Evolutionary conservation across 2,329 filamentous ascomycete species (phyloP).

Genomic region (Aspergillus carbonarius): DNA sequence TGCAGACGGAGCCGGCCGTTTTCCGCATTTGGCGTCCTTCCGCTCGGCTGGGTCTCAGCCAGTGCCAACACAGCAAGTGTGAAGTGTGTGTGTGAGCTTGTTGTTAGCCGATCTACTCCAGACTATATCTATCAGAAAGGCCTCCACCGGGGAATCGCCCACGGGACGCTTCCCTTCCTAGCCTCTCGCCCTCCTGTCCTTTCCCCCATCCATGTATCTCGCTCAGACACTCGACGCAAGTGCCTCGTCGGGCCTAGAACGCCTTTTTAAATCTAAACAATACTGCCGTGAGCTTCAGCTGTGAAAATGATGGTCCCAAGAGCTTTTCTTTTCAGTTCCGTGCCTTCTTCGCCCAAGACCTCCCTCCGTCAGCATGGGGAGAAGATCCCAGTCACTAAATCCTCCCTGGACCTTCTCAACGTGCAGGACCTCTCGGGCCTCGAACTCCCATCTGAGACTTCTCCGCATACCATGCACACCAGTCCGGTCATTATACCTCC

Average conservation of each 20-base stretch:
- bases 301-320: constrained; percentile 45
- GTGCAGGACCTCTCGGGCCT: constrained; percentile 15
- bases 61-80: constrained; percentile 21
- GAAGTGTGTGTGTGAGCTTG: constrained; percentile 4
- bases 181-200: neutral
- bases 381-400: constrained; percentile 6
- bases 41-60: constrained; percentile 10
- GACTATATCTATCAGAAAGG: constrained; percentile 7
- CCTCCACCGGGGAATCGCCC: constrained; percentile 4
- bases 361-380: constrained; percentile 18
- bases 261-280: constrained; percentile 14
- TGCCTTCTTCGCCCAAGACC: constrained; percentile 23
- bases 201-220: constrained; percentile 39
- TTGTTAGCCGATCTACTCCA: constrained; percentile 6
- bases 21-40: constrained; percentile 19
- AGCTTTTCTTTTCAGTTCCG: constrained; percentile 39
- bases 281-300: constrained; percentile 12
- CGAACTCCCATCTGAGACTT: constrained; percentile 17
- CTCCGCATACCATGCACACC: constrained; percentile 23
- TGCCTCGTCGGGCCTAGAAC: constrained; percentile 37
- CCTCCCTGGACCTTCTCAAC: constrained; percentile 10
- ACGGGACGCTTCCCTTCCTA: constrained; percentile 5
- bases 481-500: constrained; percentile 38
- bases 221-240: constrained; percentile 41
- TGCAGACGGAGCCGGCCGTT: constrained; percentile 19